Conservation (phyloP, 495 filamentous ascomycete species). For the Astrothelium macrocarpum region DNA sequence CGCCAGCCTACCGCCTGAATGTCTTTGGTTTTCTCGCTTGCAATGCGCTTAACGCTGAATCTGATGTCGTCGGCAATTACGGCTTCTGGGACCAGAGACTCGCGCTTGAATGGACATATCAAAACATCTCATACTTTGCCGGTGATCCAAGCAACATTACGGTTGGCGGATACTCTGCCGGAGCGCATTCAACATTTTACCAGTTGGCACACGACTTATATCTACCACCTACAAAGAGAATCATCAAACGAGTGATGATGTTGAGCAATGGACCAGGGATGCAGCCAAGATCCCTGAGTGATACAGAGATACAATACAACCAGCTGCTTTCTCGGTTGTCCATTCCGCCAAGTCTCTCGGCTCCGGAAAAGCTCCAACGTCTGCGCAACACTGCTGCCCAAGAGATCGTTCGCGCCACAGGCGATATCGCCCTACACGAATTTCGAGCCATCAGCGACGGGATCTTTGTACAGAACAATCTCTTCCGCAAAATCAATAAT, state of each 20-base stretch:
- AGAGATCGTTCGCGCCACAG: constrained; percentile 35
- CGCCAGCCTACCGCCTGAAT: constrained; percentile 34
- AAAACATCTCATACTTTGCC: constrained; percentile 31
- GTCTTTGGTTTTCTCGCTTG: constrained; percentile 33
- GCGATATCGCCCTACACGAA: constrained; percentile 37
- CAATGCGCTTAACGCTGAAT: constrained; percentile 22
- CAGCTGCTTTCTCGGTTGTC: constrained; percentile 40
- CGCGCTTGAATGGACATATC: constrained; percentile 34
- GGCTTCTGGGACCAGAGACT: constrained; percentile 36
- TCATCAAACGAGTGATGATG: constrained; percentile 42
- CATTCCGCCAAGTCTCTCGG: constrained; percentile 36
- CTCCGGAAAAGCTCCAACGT: constrained; percentile 36
- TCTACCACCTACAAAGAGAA: constrained; percentile 29
- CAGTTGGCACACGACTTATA: constrained; percentile 49
- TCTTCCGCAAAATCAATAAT: constrained; percentile 41
- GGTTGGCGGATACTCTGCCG: constrained; percentile 33
- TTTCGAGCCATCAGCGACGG: constrained; percentile 46
- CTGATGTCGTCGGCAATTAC: constrained; percentile 21
- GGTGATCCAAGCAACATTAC: constrained; percentile 33
- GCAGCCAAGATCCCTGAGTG: constrained; percentile 40
- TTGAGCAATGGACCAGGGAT: constrained; percentile 48
- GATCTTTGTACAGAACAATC: constrained; percentile 36
- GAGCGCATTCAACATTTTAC: constrained; percentile 39
- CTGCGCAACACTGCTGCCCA: constrained; percentile 36
- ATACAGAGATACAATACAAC: constrained; percentile 47